Percentiles rank a stretch among this genome's conserved stretches.
phyloP scores from a whole-genome alignment of 2,329 filamentous ascomycete genomes.

The Penicillium brevicompactum region DNA sequence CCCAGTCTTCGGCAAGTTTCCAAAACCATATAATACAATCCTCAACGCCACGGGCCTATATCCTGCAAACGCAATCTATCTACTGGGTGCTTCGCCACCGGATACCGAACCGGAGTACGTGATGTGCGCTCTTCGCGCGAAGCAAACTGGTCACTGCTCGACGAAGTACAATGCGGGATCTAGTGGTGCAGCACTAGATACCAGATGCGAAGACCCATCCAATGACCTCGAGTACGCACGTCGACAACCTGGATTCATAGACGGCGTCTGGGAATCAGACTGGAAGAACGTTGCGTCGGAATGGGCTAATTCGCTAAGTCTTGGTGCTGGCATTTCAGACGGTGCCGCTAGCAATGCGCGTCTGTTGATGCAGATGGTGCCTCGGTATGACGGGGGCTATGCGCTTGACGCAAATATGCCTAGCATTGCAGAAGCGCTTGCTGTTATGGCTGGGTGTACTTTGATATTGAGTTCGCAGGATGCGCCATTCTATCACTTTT shows the following conservation, averaged over 20 bases:
- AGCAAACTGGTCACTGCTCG: conserved; percentile 66
- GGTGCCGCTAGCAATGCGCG: conserved; percentile 62
- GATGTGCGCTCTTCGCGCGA: conserved; percentile 68
- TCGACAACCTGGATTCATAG: conserved; percentile 38
- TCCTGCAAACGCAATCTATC: conserved; percentile 62
- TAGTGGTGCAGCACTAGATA: conserved; percentile 60
- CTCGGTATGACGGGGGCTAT: conserved; percentile 36
- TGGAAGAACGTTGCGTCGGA: conserved; percentile 59
- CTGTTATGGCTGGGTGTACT: conserved; percentile 69
- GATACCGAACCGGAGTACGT: conserved; percentile 57
- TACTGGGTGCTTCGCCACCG: conserved; percentile 59
- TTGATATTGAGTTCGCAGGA: conserved; percentile 62
- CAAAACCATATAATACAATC: conserved; percentile 67
- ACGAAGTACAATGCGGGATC: conserved; percentile 59
- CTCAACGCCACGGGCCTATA: conserved; percentile 53
- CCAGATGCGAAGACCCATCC: conserved; percentile 62
- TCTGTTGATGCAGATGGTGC: conserved; percentile 59
- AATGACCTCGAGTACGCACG: conserved; percentile 60
- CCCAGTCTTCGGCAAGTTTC: conserved; percentile 58
- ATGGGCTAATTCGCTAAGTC: conserved; percentile 59
- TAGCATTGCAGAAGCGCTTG: conserved; percentile 72
- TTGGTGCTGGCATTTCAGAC: conserved; percentile 59
- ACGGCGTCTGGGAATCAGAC: conserved; percentile 45
- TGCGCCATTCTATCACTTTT: conserved; percentile 63
- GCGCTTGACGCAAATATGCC: conserved; percentile 58